A percentile compares a stretch with the other conserved stretches of the same genome.
phyloP scores from a whole-genome alignment of 2,329 filamentous ascomycete genomes.

The Penicillium nordicum region DNA sequence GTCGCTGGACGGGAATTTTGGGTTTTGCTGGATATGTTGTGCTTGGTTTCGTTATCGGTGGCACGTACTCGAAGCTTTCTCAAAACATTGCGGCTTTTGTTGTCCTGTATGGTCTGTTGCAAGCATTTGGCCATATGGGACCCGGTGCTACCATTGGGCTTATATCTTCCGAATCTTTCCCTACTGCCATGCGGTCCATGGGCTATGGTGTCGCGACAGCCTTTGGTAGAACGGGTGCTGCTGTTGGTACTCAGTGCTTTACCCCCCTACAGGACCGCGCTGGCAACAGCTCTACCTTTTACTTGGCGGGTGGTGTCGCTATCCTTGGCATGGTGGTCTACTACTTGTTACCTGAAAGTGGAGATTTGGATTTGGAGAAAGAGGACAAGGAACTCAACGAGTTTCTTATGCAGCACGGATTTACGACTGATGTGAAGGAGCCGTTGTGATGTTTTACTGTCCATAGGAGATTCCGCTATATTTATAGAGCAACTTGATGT shows the following conservation, averaged over 20 bases:
- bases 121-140: conserved; percentile 35
- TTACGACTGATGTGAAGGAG: conserved; percentile 7
- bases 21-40: conserved; percentile 31
- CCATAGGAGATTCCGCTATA: neutral
- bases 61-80: conserved; percentile 26
- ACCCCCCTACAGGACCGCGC: conserved; percentile 29
- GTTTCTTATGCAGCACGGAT: conserved; percentile 24
- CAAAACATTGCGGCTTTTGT: conserved; percentile 33
- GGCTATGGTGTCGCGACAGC: conserved; percentile 34
- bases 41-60: conserved; percentile 34
- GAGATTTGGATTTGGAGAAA: conserved; percentile 25
- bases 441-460: neutral
- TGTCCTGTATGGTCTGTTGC: conserved; percentile 34
- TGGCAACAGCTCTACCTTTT: conserved; percentile 33
- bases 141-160: conserved; percentile 35
- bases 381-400: conserved; percentile 27
- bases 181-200: conserved; percentile 34
- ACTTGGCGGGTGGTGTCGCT: conserved; percentile 30
- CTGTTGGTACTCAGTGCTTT: conserved; percentile 36
- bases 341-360: conserved; percentile 32
- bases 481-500: neutral
- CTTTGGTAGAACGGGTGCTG: conserved; percentile 35
- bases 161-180: conserved; percentile 33
- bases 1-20: conserved; percentile 29
- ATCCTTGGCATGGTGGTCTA: conserved; percentile 31